Evolutionary conservation across 2,329 filamentous ascomycete genomes (phyloP).

Genomic region (Hymenoscyphus repandus): DNA sequence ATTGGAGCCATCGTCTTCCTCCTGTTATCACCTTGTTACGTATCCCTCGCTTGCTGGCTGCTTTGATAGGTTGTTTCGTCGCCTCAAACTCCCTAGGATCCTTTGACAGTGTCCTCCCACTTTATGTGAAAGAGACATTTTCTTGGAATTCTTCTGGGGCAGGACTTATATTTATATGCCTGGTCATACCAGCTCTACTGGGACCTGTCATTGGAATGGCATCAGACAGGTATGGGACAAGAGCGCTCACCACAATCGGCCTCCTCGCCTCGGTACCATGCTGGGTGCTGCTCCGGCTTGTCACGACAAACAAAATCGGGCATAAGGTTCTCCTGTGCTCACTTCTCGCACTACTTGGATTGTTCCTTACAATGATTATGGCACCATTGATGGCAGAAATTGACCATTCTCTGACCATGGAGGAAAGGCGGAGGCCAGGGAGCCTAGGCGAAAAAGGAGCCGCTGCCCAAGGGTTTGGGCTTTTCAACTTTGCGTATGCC

Average conservation of each 20-base stretch:
- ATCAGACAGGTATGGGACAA: conserved; percentile 49
- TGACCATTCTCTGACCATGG: conserved; percentile 41
- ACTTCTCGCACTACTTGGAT: conserved; percentile 54
- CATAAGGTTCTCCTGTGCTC: conserved; percentile 64
- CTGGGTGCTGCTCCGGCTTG: conserved; percentile 59
- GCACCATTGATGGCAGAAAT: conserved; percentile 69
- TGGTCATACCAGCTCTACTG: conserved; percentile 55
- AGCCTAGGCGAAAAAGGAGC: conserved; percentile 33
- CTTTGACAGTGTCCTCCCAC: conserved; percentile 50
- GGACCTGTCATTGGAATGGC: conserved; percentile 51
- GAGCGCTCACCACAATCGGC: conserved; percentile 53
- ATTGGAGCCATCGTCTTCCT: conserved; percentile 15
- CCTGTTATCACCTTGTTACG: conserved; percentile 35
- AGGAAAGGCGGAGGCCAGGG: conserved; percentile 41
- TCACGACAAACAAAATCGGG: conserved; percentile 49
- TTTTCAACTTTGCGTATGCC: conserved; percentile 51
- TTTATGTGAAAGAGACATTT: conserved; percentile 50
- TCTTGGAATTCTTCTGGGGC: conserved; percentile 49
- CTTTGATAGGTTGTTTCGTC: conserved; percentile 38
- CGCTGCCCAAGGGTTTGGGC: conserved; percentile 53
- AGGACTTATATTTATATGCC: conserved; percentile 51
- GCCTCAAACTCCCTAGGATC: conserved; percentile 44
- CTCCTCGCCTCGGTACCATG: conserved; percentile 54
- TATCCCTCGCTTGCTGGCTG: conserved; percentile 36
- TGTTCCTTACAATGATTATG: conserved; percentile 52